phyloP scores from a whole-genome alignment of 2,329 filamentous ascomycete species.

The Talaromyces sp. region DNA sequence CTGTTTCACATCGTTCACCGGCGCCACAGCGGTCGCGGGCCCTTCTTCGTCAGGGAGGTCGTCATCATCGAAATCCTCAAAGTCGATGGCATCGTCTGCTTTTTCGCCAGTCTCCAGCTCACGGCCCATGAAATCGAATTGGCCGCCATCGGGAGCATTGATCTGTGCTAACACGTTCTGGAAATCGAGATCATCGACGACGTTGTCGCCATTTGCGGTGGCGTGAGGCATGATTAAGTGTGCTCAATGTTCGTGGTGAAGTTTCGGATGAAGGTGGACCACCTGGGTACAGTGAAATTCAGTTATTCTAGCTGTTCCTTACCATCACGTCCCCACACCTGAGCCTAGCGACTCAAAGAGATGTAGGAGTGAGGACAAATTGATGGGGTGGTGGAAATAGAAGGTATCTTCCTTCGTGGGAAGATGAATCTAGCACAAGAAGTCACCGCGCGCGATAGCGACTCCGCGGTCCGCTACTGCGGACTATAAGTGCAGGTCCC shows the following conservation, averaged over 20 bases:
- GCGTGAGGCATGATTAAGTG: conserved; percentile 39
- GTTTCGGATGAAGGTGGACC: not conserved
- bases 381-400: not conserved
- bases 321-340: not conserved
- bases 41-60: conserved; percentile 73
- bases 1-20: conserved; percentile 36
- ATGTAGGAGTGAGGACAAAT: not conserved
- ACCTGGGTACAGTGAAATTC: not conserved
- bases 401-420: not conserved
- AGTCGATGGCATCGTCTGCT: conserved; percentile 88
- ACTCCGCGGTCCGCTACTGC: not conserved
- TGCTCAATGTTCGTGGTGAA: not conserved
- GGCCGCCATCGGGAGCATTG: conserved; percentile 31
- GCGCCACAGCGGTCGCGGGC: not conserved
- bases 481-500: not conserved
- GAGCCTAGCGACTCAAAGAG: not conserved
- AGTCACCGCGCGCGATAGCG: not conserved
- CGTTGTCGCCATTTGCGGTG: conserved; percentile 27
- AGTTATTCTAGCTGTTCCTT: not conserved
- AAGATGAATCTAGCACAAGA: not conserved
- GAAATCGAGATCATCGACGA: conserved; percentile 38
- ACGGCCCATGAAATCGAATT: conserved; percentile 38
- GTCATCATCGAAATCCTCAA: conserved; percentile 85
- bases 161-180: conserved; percentile 42
- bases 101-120: conserved; percentile 62